These are phyloP conservation scores for Piper betle DNA, from an alignment of 164 flowering plant species.

Conservation along the genomic window DNA sequence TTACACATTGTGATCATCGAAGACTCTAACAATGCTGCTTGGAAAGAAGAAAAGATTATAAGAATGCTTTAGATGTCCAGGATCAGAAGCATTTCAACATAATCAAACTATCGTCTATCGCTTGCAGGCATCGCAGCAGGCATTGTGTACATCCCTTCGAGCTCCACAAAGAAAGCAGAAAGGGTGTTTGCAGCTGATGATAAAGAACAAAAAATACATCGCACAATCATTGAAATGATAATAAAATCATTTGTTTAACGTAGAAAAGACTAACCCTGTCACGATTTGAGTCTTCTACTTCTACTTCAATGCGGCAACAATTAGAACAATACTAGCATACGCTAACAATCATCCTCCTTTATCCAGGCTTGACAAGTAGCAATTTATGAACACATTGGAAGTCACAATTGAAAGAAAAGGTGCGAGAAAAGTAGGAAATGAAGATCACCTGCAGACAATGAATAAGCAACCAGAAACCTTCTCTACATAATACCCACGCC, in stretches of 20 bases:
- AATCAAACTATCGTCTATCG: not conserved
- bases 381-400: not conserved
- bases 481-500: slow-evolving; percentile 32
- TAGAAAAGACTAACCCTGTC: no score
- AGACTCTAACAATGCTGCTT: no score
- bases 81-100: no score
- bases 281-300: no score
- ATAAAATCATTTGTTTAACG: not conserved
- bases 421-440: not conserved
- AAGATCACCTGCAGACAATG: slow-evolving; percentile 33
- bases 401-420: not conserved
- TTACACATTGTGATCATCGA: no score
- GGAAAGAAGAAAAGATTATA: no score
- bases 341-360: no score
- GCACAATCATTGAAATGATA: not conserved
- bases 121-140: not conserved
- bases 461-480: slow-evolving; percentile 22
- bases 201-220: not conserved
- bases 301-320: no score
- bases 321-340: no score
- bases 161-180: slow-evolving; percentile 4
- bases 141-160: not conserved
- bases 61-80: no score
- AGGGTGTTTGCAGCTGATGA: slow-evolving; percentile 1
- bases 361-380: not conserved